A percentile compares a stretch with the other conserved stretches of the same genome.
These are phyloP conservation scores for Metschnikowia drakensbergensis DNA, from an alignment of 805 yeast genomes.

Conservation along the genomic window DNA sequence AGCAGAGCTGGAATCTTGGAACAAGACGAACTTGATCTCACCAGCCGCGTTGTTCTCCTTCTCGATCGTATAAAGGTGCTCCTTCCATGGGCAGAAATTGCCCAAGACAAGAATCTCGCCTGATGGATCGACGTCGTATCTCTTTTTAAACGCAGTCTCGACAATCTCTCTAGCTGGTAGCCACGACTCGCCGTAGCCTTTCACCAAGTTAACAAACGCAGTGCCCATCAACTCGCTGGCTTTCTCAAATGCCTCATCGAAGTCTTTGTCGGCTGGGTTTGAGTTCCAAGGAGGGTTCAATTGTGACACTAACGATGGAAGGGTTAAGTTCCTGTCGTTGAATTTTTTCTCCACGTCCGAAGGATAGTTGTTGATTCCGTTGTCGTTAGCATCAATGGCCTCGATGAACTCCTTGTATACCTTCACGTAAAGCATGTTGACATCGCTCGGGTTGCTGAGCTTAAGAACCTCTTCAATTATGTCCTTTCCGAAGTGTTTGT, in stretches of 20 bases:
- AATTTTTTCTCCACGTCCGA: constrained; percentile 58
- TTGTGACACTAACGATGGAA: constrained; percentile 73
- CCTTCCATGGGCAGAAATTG: constrained; percentile 93
- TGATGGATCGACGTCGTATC: constrained; percentile 57
- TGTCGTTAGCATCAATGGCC: constrained; percentile 93
- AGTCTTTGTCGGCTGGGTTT: constrained; percentile 59
- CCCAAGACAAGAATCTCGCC: constrained; percentile 74
- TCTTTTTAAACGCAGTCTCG: constrained; percentile 57
- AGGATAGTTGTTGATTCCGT: constrained; percentile 73
- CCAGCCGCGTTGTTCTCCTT: constrained; percentile 52
- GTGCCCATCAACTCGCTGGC: constrained; percentile 83
- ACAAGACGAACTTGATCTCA: constrained; percentile 69
- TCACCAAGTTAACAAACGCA: constrained; percentile 65
- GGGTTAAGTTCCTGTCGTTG: constrained; percentile 65
- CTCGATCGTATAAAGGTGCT: constrained; percentile 77
- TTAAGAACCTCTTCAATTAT: constrained; percentile 54
- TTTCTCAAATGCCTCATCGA: constrained; percentile 59
- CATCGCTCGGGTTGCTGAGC: constrained; percentile 31
- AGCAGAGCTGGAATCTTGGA: constrained; percentile 62
- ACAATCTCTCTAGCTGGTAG: constrained; percentile 84
- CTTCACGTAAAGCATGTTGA: constrained; percentile 66
- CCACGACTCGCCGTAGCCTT: constrained; percentile 80
- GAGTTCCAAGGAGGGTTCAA: constrained; percentile 86
- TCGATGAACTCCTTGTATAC: constrained; percentile 87
- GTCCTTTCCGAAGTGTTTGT: constrained; percentile 78